Evolutionary conservation across 148 eudicot species (phyloP).

Genomic region (Persicaria tinctoria): DNA sequence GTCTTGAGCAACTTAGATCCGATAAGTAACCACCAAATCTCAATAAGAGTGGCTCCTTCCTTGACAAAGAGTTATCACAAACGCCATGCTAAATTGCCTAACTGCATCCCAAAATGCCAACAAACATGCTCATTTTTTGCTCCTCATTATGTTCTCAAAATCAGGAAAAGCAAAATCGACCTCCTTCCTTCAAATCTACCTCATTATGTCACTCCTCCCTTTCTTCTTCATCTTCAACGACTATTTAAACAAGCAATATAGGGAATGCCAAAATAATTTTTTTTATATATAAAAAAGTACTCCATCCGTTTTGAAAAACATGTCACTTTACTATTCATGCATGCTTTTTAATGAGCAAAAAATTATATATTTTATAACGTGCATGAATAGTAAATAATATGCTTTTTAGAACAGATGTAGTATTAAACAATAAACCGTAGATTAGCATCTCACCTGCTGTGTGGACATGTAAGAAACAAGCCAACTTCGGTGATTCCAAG

Average conservation of each 20-base stretch:
- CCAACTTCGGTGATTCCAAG: conserved; percentile 90
- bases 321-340: too few species aligned
- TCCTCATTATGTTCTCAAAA: background rate
- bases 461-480: conserved; percentile 61
- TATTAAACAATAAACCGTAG: too few species aligned
- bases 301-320: too few species aligned
- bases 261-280: too few species aligned
- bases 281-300: too few species aligned
- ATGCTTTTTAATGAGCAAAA: too few species aligned
- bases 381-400: too few species aligned
- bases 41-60: background rate
- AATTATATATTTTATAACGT: too few species aligned
- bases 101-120: background rate
- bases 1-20: background rate
- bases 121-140: background rate
- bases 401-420: too few species aligned
- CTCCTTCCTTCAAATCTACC: background rate
- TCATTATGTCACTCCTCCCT: background rate
- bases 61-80: background rate
- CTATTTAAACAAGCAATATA: too few species aligned
- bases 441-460: conserved; percentile 40
- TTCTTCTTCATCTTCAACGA: background rate
- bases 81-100: background rate
- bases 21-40: background rate
- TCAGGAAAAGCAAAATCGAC: background rate